Evolutionary conservation across 2,329 filamentous ascomycete genomes (phyloP), one percentile per base, ranked within the genome.

Genomic region (Diaporthe humulicola): DNA sequence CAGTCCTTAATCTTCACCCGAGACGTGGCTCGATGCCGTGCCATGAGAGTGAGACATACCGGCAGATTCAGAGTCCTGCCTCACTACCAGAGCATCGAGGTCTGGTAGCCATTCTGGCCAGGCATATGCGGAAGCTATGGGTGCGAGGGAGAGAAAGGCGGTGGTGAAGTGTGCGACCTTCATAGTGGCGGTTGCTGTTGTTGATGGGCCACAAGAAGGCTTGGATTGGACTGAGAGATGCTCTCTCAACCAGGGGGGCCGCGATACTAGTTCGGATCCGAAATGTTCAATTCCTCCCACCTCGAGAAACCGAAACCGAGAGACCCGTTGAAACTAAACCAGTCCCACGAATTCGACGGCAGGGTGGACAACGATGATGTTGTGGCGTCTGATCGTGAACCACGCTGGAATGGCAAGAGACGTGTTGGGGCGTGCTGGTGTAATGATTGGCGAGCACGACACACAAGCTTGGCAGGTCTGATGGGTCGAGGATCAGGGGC

Each of bases 61-160:
- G 28, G 50, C 70, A 42, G 48, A 73, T 61, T 77, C 40, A 15
- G 69, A 66, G 42, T 83, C 81, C 76, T 88, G 84, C 76, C 85
- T 86, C 67, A 88, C 89, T 54, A 92, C 83, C 48, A 93, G 80
- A 19, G 87, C 80, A 77, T 91, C 87, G 48, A 87, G 64, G 17
- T 88, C 86, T 25, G 90, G 89, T 50, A 91, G 82, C 87, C 88
- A 91, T 76, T 81, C 83, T 28, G 90, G 87, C 90, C 90, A 91
- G 73, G 87, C 70, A 76, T 80, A 78, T 1, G 81, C 89, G 71
- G 88, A 86, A n/a, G 86, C 86, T 30, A 89, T 77, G 22, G 87
- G 85, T 12, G 88, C 83, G 71, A 91, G 82, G 42, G 90, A 86
- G 57, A 92, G 84, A 77, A 90, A 84, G 73, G 88, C 77, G 70